These are phyloP conservation scores for Heteromeles arbutifolia DNA, from an alignment of 306 rosid genomes.

Conservation along the genomic window DNA sequence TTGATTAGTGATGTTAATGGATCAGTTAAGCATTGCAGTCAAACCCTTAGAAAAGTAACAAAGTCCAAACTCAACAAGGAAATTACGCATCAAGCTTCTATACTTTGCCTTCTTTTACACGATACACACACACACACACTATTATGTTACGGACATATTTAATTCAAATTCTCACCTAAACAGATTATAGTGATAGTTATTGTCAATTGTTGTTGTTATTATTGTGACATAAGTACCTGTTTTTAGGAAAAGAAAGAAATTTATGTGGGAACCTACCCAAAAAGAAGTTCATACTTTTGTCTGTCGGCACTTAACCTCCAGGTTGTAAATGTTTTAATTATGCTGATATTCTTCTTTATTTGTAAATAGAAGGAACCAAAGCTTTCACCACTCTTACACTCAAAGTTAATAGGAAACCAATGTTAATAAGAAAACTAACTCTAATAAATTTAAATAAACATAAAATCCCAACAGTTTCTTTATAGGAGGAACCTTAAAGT, in stretches of 20 bases:
- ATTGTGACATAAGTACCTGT: neutral
- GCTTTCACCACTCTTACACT: no score
- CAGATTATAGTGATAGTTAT: neutral
- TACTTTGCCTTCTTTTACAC: neutral
- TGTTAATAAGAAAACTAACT: no score
- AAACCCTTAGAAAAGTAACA: conserved; percentile 24
- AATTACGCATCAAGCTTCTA: neutral
- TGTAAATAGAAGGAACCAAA: neutral
- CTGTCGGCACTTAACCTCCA: neutral
- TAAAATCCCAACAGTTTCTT: no score
- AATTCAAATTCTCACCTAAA: neutral
- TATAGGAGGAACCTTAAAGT: neutral
- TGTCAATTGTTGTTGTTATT: neutral
- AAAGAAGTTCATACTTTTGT: neutral
- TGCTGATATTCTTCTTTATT: neutral
- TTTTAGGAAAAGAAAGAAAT: neutral
- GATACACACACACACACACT: neutral
- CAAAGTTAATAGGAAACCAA: no score
- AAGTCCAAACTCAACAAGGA: neutral
- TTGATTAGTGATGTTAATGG: conserved; percentile 9
- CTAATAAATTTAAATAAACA: no score
- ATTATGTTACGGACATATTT: neutral
- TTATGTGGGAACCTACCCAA: neutral
- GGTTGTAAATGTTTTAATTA: neutral
- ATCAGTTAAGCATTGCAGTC: conserved; percentile 8